These are phyloP conservation scores for Aspergillus fumigatiaffinis DNA, from an alignment of 2,329 filamentous ascomycete genomes.

Conservation along the genomic window DNA sequence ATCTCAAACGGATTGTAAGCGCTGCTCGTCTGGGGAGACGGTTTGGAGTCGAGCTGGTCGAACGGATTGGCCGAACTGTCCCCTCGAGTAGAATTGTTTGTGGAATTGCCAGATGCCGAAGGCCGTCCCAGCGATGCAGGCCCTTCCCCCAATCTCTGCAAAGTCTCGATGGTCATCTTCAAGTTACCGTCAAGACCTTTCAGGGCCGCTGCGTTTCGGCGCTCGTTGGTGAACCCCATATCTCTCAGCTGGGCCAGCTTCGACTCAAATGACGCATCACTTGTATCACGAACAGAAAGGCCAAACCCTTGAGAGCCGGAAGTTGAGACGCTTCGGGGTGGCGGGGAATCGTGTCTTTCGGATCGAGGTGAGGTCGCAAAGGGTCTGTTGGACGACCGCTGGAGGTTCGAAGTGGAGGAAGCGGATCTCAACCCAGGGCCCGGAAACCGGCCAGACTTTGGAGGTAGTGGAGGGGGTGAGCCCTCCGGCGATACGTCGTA, in stretches of 20 bases:
- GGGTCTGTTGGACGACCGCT: slow-evolving; percentile 52
- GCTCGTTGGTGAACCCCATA: slow-evolving; percentile 87
- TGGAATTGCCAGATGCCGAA: slow-evolving; percentile 37
- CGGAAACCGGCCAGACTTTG: slow-evolving; percentile 58
- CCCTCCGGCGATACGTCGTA: slow-evolving; percentile 53
- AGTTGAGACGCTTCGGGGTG: slow-evolving; percentile 20
- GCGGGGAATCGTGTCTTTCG: slow-evolving; percentile 23
- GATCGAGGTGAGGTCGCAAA: slow-evolving; percentile 38
- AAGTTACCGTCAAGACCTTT: slow-evolving; percentile 81
- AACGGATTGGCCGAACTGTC: slow-evolving; percentile 61
- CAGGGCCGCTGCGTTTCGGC: slow-evolving; percentile 74
- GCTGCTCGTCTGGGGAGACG: slow-evolving; percentile 25
- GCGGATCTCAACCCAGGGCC: slow-evolving; percentile 63
- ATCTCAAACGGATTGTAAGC: slow-evolving; percentile 68
- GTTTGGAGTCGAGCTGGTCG: slow-evolving; percentile 49
- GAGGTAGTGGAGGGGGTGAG: slow-evolving; percentile 54
- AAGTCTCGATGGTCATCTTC: slow-evolving; percentile 77
- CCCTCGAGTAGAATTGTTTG: slow-evolving; percentile 18
- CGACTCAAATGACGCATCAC: slow-evolving; percentile 53
- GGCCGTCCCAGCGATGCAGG: slow-evolving; percentile 54
- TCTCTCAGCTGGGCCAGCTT: slow-evolving; percentile 77
- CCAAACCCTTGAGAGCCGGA: slow-evolving; percentile 55
- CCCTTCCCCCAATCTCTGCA: slow-evolving; percentile 76
- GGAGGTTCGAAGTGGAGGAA: slow-evolving; percentile 66
- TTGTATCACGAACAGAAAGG: slow-evolving; percentile 55